Base-by-base conservation (phyloP, 345 rosid genomes). In the Corchorus capsularis region DNA sequence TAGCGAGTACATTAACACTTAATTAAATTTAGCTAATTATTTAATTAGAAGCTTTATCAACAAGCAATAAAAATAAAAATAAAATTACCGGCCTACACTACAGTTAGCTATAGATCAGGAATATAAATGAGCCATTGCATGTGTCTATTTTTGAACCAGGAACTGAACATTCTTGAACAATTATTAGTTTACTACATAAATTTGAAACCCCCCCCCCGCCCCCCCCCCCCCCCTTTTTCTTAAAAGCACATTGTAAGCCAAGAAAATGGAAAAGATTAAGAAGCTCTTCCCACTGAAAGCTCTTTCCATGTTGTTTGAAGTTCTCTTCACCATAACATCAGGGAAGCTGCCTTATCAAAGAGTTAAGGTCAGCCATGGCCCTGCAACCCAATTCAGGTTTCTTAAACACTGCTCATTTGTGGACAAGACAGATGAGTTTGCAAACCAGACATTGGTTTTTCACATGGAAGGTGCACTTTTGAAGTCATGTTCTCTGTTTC, bases 381-480 rank as follows among this genome's bases (percentile, higher is more conserved):
- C 16, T 63, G 47, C 70, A 50, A 66, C 72, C 45, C 79, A 65
- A 41, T 69, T 72, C 22, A 65, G 47, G 8, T 35, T 22, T 68
- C 63, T 47, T 52, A 72, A 73, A 12, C 20, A 62, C 46, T 32
- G 35, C 35, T 69, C 75, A 15, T 39, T 59, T 59, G 13, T 49
- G 41, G 7, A 15, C 16, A 22, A 10, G 49, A 16, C 17, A 52
- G 27, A 63, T 13, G 55, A 69, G 19, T 15, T 68, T 49, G 45
- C 71, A 71, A 46, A 75, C 22, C 49, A 63, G n/a, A 76, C 82
- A 4, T 27, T 88, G 82, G 46, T 88, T 68, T 87, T 88, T 57
- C 79, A 92, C 74, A 55, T 86, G 2, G 94, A 90, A 80, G 86
- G 85, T 39, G 81, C 88, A 14, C 61, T 89, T 13, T 72, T 85